Base-by-base conservation (phyloP, 2,329 filamentous ascomycete genomes). In the Aureobasidium sp. region DNA sequence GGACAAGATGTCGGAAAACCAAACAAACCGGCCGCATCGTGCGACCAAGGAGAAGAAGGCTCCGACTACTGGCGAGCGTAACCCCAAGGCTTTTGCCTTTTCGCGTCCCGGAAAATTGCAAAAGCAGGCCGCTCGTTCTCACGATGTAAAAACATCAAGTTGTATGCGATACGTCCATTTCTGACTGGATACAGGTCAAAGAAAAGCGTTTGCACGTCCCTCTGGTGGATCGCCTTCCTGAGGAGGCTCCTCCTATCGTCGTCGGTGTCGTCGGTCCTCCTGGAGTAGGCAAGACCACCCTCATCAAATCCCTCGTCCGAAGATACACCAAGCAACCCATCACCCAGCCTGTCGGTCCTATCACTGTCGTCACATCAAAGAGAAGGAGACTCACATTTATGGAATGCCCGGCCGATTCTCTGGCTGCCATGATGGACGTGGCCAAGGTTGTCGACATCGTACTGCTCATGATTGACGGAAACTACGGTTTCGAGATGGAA, bases 401-500 rank as follows among this genome's bases (percentile, higher is more conserved):
- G 71, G 94, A 99, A 83, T 96, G 91, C 71, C 92, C 95, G n/a
- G 93, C 83, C 64, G 84, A 97, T 72, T 91, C 94, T 68, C 84
- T 99, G 59, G 92, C 95, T 65, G 89, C 90, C 67, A 97, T 97
- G 90, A 92, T 99, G 66, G 94, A 99, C 75, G 83, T 97, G 61
- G 90, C 94, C 63, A 99, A 99, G 76, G 90, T 99, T 47, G 94
- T 95, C 21, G 94, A 99, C 73, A 97, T 99, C 69, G 90, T 97
- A 6, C 81, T 99, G 54, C 82, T 99, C 61, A 94, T 99, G 90
- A 99, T 99, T 68, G 94, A 99, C 72, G 95, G 94, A 61, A 97
- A 97, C 76, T 99, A 89, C 70, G 95, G 94, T 14, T 99, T 99
- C 72, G 94, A 99, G 77, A 99, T 99, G 94, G 94, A 99, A 81